A percentile compares a stretch with the other conserved stretches of the same genome.
Evolutionary conservation across 257 asterid genomes (phyloP).

Genomic region (Solanum clarkiae): DNA sequence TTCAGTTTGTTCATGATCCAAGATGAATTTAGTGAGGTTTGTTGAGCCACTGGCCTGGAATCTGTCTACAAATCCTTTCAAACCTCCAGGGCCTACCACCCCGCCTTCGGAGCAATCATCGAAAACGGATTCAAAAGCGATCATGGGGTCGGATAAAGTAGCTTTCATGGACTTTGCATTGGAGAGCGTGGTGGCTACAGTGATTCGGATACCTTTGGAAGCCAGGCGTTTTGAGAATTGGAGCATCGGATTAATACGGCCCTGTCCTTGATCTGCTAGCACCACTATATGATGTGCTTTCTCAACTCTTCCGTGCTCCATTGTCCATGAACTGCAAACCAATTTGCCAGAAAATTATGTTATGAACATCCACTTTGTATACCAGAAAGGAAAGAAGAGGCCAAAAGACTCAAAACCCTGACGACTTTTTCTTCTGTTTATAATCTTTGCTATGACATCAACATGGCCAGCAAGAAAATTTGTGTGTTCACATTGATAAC

Average conservation of each 20-base stretch:
- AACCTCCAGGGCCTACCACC: conserved; percentile 38
- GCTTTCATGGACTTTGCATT: conserved; percentile 20
- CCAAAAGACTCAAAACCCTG: not conserved
- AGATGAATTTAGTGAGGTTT: conserved; percentile 23
- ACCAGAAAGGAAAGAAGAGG: not conserved
- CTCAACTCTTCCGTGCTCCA: conserved; percentile 19
- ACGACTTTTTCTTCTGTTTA: not conserved
- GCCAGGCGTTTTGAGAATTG: conserved; percentile 42
- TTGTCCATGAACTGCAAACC: not conserved
- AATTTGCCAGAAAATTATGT: not conserved
- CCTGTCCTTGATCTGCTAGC: conserved; percentile 52
- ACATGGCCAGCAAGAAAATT: not conserved
- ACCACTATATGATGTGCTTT: conserved; percentile 27
- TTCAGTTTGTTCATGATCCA: conserved; percentile 11
- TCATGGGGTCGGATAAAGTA: conserved; percentile 1
- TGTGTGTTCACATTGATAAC: not conserved
- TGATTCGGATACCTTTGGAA: conserved; percentile 39
- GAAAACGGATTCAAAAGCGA: conserved; percentile 25
- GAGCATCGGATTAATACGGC: conserved; percentile 50
- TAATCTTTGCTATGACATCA: not conserved
- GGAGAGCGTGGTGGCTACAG: conserved; percentile 31
- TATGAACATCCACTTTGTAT: not conserved
- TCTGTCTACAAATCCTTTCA: conserved; percentile 41
- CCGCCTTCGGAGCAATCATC: conserved; percentile 33
- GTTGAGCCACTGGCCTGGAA: conserved; percentile 31